Conservation (phyloP, 116 monocot genomes). For the Trichopus zeylanicus region DNA sequence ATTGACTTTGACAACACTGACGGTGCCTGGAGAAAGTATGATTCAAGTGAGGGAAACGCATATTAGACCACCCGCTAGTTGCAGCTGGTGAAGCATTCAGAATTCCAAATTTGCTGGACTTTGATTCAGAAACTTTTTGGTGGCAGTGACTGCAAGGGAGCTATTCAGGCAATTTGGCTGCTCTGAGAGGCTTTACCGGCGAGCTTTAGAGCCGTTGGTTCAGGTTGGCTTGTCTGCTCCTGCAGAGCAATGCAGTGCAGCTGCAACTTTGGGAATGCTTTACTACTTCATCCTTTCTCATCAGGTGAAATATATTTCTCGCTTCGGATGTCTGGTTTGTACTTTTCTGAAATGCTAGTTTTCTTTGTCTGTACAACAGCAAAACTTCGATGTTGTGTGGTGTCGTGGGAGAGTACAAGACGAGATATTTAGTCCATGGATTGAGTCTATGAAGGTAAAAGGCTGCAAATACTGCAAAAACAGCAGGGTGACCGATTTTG, state of each 20-base stretch:
- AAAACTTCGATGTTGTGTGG: slow-evolving; percentile 67
- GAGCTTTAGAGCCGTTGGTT: slow-evolving; percentile 44
- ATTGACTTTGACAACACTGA: slow-evolving; percentile 81
- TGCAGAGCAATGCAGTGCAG: slow-evolving; percentile 64
- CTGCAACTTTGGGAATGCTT: slow-evolving; percentile 59
- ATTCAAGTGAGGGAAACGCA: slow-evolving; percentile 54
- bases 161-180: slow-evolving; percentile 58
- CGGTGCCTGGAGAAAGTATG: slow-evolving; percentile 54
- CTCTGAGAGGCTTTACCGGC: slow-evolving; percentile 49
- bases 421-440: slow-evolving; percentile 51
- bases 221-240: slow-evolving; percentile 64
- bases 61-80: slow-evolving; percentile 5
- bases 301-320: slow-evolving; percentile 37
- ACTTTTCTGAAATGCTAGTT: not conserved
- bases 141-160: slow-evolving; percentile 72
- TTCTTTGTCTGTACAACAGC: slow-evolving; percentile 19
- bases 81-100: slow-evolving; percentile 12
- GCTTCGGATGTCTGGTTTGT: not conserved
- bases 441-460: slow-evolving; percentile 27
- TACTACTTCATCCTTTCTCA: slow-evolving; percentile 52
- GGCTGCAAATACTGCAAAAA: slow-evolving; percentile 40
- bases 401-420: slow-evolving; percentile 50
- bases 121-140: slow-evolving; percentile 22
- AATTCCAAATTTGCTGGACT: slow-evolving; percentile 11
- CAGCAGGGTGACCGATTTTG: slow-evolving; percentile 29